Evolutionary conservation across 2,329 filamentous ascomycete genomes (phyloP), one percentile per base, ranked within the genome.

Genomic region (Madurella mycetomatis): DNA sequence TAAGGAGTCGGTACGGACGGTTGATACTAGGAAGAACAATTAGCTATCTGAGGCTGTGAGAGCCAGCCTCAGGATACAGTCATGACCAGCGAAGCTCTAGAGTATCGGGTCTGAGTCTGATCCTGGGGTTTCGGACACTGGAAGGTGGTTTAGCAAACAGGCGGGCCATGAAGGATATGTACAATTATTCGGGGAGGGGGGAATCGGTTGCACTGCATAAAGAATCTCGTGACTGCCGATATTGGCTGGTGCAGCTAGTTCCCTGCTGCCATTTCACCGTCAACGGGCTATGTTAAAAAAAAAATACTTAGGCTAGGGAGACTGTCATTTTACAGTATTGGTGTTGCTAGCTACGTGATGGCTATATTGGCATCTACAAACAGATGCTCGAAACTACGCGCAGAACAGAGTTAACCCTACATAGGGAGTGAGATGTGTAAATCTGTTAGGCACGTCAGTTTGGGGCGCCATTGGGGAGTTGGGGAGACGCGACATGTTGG

Each of bases 1-100:
- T 95, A 84, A 73, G 19, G 15, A 15, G 18, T 54, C 12, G 31
- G 39, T 37, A 37, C 1, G 44, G 25, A 37, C 13, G 34, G 34
- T 9, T 13, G 42, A 46, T 37, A n/a, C 25, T 4, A 30, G 31
- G 41, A 32, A n/a, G 25, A 31, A 25, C n/a, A n/a, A n/a, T 31
- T 15, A 13, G 40, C 41, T 39, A 12, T 13, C 2, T 30, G 32
- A n/a, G 40, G 34, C 34, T 37, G 9, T 31, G 37, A 11, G 25
- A n/a, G 37, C 17, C 43, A 45, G 49, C 12, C 9, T 30, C 39
- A 37, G 41, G 15, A 45, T 41, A 47, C 42, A 5, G 16, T n/a
- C 19, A 9, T 25, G 18, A 42, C 16, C 25, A 32, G 13, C 13
- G 34, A 37, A 37, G 13, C 34, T 11, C 11, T 37, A 4, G 15